These are phyloP conservation scores for Lantana camara DNA, from an alignment of 257 asterid genomes.

Conservation along the genomic window DNA sequence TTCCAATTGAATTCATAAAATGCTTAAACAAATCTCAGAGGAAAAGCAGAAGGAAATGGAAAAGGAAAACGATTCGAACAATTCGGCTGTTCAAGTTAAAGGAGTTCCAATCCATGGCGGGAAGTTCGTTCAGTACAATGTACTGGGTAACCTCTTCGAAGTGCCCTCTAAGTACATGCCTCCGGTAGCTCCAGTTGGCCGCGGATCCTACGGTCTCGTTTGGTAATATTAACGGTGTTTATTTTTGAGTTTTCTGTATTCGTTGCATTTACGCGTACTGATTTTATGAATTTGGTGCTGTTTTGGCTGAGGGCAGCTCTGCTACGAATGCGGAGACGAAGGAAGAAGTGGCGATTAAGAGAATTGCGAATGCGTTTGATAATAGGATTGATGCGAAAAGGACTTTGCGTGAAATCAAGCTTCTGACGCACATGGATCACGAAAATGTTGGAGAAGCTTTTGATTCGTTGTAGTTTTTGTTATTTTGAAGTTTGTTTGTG, in stretches of 20 bases:
- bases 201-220: conserved; percentile 92
- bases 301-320: conserved; percentile 45
- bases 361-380: conserved; percentile 86
- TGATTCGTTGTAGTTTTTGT: neutral
- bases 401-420: conserved; percentile 88
- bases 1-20: no score
- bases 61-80: conserved; percentile 47
- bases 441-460: conserved; percentile 59
- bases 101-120: conserved; percentile 70
- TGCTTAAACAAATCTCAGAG: no score
- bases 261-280: neutral
- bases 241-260: neutral
- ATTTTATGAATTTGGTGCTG: conserved; percentile 25
- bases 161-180: conserved; percentile 72
- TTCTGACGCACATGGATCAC: conserved; percentile 91
- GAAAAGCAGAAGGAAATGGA: conserved; percentile 25
- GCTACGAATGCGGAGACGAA: conserved; percentile 69
- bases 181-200: conserved; percentile 75
- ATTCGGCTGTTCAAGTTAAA: conserved; percentile 34
- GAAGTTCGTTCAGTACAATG: conserved; percentile 64
- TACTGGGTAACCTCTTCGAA: conserved; percentile 71
- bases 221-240: conserved; percentile 67
- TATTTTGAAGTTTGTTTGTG: conserved; percentile 3
- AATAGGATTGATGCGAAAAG: conserved; percentile 84
- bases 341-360: conserved; percentile 87